Base-by-base conservation (phyloP, 345 rosid species). In the Gossypioides kirkii region DNA sequence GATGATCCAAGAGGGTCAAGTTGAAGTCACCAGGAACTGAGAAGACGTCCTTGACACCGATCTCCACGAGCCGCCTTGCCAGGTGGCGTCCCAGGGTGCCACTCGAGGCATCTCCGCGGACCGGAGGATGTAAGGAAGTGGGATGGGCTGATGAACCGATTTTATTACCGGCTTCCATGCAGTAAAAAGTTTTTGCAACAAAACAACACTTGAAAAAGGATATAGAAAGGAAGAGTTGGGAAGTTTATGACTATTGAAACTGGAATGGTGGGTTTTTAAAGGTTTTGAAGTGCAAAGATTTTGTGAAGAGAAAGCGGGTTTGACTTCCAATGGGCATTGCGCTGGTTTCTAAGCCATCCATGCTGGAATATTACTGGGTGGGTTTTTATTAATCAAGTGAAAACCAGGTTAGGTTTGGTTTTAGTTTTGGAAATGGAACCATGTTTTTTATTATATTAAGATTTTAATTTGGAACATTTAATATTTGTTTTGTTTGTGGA, bases 11-110 rank as follows among this genome's bases (percentile, higher is more conserved):
- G 18, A 89, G 88, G 0, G 89, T 79, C 76, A 89, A 61, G 74
- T 87, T 89, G 82, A 89, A 89, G 83, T 89, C 93, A 3, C 93
- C 93, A 0, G 93, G 93, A 32, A 89, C 93, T 2, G 93, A 85
- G 83, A 89, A 89, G 18, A 89, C 93, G 70, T 89, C 93, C 23
- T 69, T 71, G 32, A n/a, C 90, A 8, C 93, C 93, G 59, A 89
- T 85, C 89, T 89, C 89, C 68, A 84, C 93, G 17, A 89, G 82
- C 80, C 93, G 78, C 72, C 93, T 85, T 6, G 88, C 93, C 64
- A 89, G 79, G 79, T 89, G 88, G 50, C 82, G 41, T 1, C 93
- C 93, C 17, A 89, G 72, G 0, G 93, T 87, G 54, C 89, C 90
- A 5, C 69, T 42, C 23, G 43, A 16, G 22, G 70, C 67, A 23